These are phyloP conservation scores for Penicilliopsis zonata DNA, from an alignment of 495 filamentous ascomycete species.

Conservation along the genomic window DNA sequence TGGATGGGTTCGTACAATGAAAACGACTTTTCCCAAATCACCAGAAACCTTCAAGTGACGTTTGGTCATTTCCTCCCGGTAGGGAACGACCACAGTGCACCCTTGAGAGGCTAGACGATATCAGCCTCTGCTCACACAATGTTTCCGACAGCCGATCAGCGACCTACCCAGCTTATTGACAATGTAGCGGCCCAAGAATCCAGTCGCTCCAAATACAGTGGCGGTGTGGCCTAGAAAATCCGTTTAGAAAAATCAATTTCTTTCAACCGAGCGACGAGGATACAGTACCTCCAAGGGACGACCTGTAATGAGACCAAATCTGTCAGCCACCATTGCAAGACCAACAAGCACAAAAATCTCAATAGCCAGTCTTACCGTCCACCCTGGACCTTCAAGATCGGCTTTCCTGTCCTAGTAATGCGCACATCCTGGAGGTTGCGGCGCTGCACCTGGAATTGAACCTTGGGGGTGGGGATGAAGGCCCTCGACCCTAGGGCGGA, in stretches of 20 bases:
- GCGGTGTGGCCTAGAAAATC: slow-evolving; percentile 67
- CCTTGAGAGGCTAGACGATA: slow-evolving; percentile 60
- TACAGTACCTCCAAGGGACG: slow-evolving; percentile 67
- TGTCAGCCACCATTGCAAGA: slow-evolving; percentile 10
- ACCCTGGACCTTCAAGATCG: slow-evolving; percentile 68
- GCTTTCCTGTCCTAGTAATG: slow-evolving; percentile 80
- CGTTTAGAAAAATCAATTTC: slow-evolving; percentile 12
- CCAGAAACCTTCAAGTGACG: slow-evolving; percentile 90
- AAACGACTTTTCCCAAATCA: slow-evolving; percentile 80
- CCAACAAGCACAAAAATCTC: too few species aligned
- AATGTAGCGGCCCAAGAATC: slow-evolving; percentile 93
- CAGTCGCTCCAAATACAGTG: slow-evolving; percentile 96
- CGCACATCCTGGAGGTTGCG: slow-evolving; percentile 62
- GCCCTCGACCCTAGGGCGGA: slow-evolving; percentile 31
- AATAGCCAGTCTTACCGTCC: slow-evolving; percentile 52
- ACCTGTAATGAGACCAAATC: slow-evolving; percentile 37
- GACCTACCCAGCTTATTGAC: slow-evolving; percentile 82
- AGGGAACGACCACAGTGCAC: slow-evolving; percentile 89
- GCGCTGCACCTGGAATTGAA: slow-evolving; percentile 34
- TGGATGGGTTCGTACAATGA: slow-evolving; percentile 45
- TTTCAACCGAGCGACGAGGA: slow-evolving; percentile 8
- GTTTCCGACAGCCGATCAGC: neutral
- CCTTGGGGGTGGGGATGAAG: slow-evolving; percentile 27
- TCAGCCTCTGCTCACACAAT: slow-evolving; percentile 16
- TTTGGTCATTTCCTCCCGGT: slow-evolving; percentile 95